Evolutionary conservation across 306 rosid species (phyloP).

Genomic region (Cyamopsis tetragonoloba): DNA sequence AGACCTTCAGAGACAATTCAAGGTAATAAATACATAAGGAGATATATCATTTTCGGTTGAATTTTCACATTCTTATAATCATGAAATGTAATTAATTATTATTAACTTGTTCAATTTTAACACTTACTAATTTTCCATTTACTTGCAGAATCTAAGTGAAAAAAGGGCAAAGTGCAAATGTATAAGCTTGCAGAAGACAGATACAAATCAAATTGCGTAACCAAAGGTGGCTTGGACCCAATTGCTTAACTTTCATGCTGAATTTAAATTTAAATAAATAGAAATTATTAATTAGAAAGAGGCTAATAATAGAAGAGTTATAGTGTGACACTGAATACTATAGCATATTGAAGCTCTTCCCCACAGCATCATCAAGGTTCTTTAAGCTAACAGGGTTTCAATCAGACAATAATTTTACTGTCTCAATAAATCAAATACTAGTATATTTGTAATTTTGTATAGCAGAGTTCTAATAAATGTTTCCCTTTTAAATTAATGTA

Average conservation of each 20-base stretch:
- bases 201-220: slow-evolving; percentile 47
- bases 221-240: slow-evolving; percentile 28
- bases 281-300: slow-evolving; percentile 25
- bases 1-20: slow-evolving; percentile 87
- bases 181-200: slow-evolving; percentile 42
- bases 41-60: background rate
- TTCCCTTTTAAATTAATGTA: slow-evolving; percentile 2
- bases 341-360: slow-evolving; percentile 22
- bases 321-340: slow-evolving; percentile 20
- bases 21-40: slow-evolving; percentile 50
- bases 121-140: background rate
- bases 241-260: slow-evolving; percentile 9
- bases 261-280: slow-evolving; percentile 34
- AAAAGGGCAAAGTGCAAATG: slow-evolving; percentile 79
- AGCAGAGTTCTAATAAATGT: slow-evolving; percentile 28
- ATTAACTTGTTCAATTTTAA: background rate
- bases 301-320: slow-evolving; percentile 21
- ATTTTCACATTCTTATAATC: background rate
- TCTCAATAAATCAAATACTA: slow-evolving; percentile 27
- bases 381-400: slow-evolving; percentile 26
- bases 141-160: slow-evolving; percentile 60
- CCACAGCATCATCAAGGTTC: slow-evolving; percentile 21
- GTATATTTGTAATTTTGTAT: slow-evolving; percentile 31
- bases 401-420: no score
- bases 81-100: background rate